These are phyloP conservation scores for Parascedosporium putredinis DNA, from an alignment of 2,329 filamentous ascomycete species.

Conservation along the genomic window DNA sequence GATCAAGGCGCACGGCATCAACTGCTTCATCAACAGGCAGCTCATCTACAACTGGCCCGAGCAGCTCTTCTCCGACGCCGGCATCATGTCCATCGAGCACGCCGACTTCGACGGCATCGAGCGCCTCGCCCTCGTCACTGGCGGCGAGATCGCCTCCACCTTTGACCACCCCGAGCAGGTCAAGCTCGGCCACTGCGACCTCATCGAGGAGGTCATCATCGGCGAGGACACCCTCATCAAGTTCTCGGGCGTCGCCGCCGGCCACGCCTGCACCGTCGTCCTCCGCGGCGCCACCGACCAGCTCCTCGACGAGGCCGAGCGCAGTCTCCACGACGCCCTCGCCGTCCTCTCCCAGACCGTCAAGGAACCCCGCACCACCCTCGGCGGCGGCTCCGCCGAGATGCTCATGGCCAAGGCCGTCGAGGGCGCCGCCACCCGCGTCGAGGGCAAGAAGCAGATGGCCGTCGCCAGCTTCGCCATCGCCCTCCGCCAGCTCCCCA, in stretches of 20 bases:
- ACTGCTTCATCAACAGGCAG: slow-evolving; percentile 99
- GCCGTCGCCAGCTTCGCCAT: slow-evolving; percentile 84
- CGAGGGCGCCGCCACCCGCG: slow-evolving; percentile 82
- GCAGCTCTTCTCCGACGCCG: slow-evolving; percentile 94
- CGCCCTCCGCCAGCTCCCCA: slow-evolving; percentile 85
- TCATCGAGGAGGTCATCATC: slow-evolving; percentile 97
- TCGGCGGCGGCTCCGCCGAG: slow-evolving; percentile 93
- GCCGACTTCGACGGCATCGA: slow-evolving; percentile 98
- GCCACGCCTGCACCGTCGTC: slow-evolving; percentile 92
- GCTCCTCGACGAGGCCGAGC: slow-evolving; percentile 91
- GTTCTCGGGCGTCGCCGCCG: slow-evolving; percentile 91
- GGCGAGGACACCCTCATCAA: slow-evolving; percentile 96
- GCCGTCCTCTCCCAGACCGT: slow-evolving; percentile 96
- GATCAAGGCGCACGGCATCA: slow-evolving; percentile 98
- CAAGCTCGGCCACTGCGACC: slow-evolving; percentile 86
- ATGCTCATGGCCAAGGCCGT: slow-evolving; percentile 99
- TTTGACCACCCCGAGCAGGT: slow-evolving; percentile 98
- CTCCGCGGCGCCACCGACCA: slow-evolving; percentile 94
- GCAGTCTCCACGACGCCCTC: slow-evolving; percentile 89
- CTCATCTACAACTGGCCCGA: slow-evolving; percentile 99
- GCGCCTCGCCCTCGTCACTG: slow-evolving; percentile 85
- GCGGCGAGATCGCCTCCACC: slow-evolving; percentile 92
- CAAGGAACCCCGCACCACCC: slow-evolving; percentile 83
- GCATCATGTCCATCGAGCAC: slow-evolving; percentile 97
- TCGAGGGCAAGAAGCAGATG: slow-evolving; percentile 92